These are phyloP conservation scores for Sugiyamaella mastotermitis DNA, from an alignment of 805 yeast species.

Conservation along the genomic window DNA sequence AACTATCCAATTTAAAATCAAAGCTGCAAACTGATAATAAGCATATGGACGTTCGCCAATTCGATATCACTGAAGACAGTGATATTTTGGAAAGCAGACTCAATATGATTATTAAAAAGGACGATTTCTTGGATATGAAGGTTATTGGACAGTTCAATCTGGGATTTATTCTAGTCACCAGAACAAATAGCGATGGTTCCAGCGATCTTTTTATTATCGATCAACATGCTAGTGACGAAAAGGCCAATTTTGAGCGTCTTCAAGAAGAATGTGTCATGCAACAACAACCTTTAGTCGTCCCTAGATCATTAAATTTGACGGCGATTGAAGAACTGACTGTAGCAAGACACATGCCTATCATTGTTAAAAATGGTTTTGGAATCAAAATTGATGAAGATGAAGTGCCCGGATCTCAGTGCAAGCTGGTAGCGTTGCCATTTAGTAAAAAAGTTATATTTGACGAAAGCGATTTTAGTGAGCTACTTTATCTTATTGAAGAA, in stretches of 20 bases:
- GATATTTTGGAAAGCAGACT: slow-evolving; percentile 48
- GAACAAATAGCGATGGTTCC: slow-evolving; percentile 23
- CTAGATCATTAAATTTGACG: slow-evolving; percentile 54
- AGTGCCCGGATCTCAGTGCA: slow-evolving; percentile 52
- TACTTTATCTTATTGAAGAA: slow-evolving; percentile 61
- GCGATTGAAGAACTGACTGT: slow-evolving; percentile 74
- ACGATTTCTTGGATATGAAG: slow-evolving; percentile 69
- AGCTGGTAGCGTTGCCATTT: slow-evolving; percentile 56
- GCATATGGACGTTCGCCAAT: neutral
- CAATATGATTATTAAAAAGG: slow-evolving; percentile 57
- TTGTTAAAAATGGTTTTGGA: slow-evolving; percentile 74
- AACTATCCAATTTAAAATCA: too few species aligned
- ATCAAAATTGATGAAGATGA: slow-evolving; percentile 44
- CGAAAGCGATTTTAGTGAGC: slow-evolving; percentile 61
- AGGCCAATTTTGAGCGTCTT: slow-evolving; percentile 76
- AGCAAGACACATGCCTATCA: slow-evolving; percentile 49
- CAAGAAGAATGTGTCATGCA: slow-evolving; percentile 51
- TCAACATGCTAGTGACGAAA: slow-evolving; percentile 98
- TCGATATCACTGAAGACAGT: neutral
- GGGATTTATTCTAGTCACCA: slow-evolving; percentile 82
- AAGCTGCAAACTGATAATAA: too few species aligned
- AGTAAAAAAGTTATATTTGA: slow-evolving; percentile 67
- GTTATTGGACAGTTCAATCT: slow-evolving; percentile 90
- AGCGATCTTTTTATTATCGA: slow-evolving; percentile 82
- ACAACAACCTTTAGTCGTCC: slow-evolving; percentile 63